Conservation (phyloP, 1,284 basidiomycete genomes). For the Irpex sp. region DNA sequence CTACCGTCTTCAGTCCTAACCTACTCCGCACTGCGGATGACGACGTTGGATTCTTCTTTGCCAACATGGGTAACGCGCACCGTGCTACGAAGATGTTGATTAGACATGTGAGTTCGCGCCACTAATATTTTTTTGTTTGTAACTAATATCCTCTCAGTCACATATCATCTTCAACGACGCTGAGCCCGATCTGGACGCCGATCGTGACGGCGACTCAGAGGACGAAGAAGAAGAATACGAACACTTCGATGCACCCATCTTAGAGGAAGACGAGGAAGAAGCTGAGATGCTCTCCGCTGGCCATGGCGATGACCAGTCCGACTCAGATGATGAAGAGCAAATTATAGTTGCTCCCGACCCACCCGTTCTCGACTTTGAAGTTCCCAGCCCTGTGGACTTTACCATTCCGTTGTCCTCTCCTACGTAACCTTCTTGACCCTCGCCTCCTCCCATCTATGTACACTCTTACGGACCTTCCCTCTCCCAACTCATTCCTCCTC, state of each 20-base stretch:
- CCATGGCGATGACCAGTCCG: background rate
- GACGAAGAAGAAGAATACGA: constrained; percentile 39
- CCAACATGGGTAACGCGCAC: constrained; percentile 74
- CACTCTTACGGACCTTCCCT: background rate
- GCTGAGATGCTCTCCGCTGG: constrained; percentile 21
- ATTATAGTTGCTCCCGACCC: constrained; percentile 6
- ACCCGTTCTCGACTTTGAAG: constrained; percentile 11
- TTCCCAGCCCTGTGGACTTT: constrained; percentile 12
- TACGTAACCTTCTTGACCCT: background rate
- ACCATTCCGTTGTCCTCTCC: constrained; percentile 11
- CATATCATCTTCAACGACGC: constrained; percentile 48
- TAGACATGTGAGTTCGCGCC: constrained; percentile 58
- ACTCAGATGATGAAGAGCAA: constrained; percentile 6
- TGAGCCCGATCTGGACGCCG: constrained; percentile 32
- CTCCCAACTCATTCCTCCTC: background rate
- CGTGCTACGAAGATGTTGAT: constrained; percentile 77
- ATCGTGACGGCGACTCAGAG: constrained; percentile 38
- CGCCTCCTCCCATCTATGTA: background rate
- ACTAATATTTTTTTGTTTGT: background rate
- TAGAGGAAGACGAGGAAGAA: constrained; percentile 45
- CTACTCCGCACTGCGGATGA: constrained; percentile 67
- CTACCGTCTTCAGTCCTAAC: constrained; percentile 82
- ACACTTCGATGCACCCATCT: constrained; percentile 43
- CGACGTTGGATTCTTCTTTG: constrained; percentile 69
- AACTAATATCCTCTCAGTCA: constrained; percentile 23